phyloP scores from a whole-genome alignment of 352 stramenopile species.

The Phytophthora syringae region DNA sequence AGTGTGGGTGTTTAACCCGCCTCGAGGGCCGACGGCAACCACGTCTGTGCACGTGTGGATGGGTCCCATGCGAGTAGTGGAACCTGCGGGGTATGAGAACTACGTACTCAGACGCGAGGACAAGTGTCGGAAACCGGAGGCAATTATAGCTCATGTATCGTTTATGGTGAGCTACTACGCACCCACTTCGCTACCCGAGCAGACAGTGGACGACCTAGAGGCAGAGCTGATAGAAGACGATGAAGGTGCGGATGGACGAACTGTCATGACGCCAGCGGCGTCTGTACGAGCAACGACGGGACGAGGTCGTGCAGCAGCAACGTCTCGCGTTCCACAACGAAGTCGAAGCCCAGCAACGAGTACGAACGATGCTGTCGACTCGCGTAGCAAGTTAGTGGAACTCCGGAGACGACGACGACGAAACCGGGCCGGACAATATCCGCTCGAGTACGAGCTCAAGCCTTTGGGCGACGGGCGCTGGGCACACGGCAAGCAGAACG shows the following conservation, averaged over 20 bases:
- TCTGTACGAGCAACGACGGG: too few relatives aligned
- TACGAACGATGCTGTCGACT: too few relatives aligned
- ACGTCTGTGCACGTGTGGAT: constrained; percentile 12
- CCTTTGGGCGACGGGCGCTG: too few relatives aligned
- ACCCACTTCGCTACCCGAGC: background rate
- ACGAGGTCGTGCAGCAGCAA: too few relatives aligned
- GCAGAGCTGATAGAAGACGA: background rate
- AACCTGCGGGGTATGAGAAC: constrained; percentile 1
- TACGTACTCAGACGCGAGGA: background rate
- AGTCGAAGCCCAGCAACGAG: too few relatives aligned
- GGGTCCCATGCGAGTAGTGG: background rate
- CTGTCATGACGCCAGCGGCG: too few relatives aligned
- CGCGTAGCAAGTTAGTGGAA: constrained; percentile 12
- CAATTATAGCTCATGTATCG: constrained; percentile 1
- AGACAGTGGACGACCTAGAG: background rate
- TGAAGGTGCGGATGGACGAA: too few relatives aligned
- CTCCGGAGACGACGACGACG: background rate
- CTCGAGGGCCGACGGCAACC: background rate
- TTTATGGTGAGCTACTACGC: constrained; percentile 11
- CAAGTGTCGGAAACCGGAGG: background rate
- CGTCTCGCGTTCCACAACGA: background rate
- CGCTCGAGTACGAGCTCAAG: background rate
- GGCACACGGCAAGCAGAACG: too few relatives aligned
- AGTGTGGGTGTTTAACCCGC: constrained; percentile 3
- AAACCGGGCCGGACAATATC: constrained; percentile 3